Percentiles rank a stretch among this genome's conserved stretches.
Conservation (phyloP, 495 filamentous ascomycete species). For the Penicillium malachiteum region DNA sequence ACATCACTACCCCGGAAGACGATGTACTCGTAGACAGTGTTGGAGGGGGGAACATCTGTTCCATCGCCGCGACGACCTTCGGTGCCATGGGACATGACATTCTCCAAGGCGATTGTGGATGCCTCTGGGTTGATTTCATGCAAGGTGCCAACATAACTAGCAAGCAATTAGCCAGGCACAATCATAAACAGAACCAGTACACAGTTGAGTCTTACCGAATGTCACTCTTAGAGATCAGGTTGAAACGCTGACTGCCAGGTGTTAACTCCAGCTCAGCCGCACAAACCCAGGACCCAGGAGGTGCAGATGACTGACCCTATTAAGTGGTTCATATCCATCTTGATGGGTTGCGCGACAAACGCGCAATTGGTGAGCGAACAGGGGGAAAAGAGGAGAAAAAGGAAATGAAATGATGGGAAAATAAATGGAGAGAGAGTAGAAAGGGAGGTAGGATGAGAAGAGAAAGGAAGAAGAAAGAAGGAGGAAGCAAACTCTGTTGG, state of each 20-base stretch:
- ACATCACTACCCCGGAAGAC: conserved; percentile 98
- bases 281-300: conserved; percentile 37
- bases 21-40: conserved; percentile 95
- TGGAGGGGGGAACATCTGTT: conserved; percentile 73
- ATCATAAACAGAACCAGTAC: neutral
- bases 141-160: conserved; percentile 89
- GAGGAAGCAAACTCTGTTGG: conserved; percentile 28
- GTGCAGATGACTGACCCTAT: conserved; percentile 48
- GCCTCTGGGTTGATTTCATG: conserved; percentile 98
- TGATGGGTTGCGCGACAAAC: conserved; percentile 31
- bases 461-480: conserved; percentile 23
- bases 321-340: conserved; percentile 55
- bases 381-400: conserved; percentile 19
- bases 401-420: conserved; percentile 10
- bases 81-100: conserved; percentile 89
- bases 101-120: conserved; percentile 92
- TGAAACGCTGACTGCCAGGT: conserved; percentile 51
- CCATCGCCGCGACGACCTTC: conserved; percentile 81
- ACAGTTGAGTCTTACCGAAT: conserved; percentile 79
- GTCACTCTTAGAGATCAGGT: conserved; percentile 92
- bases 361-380: conserved; percentile 31
- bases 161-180: conserved; percentile 22
- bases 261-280: conserved; percentile 47
- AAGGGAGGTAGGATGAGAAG: conserved; percentile 20
- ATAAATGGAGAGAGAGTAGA: conserved; percentile 6